phyloP scores from a whole-genome alignment of 2,329 filamentous ascomycete species.

The Cladophialophora chaetospira region DNA sequence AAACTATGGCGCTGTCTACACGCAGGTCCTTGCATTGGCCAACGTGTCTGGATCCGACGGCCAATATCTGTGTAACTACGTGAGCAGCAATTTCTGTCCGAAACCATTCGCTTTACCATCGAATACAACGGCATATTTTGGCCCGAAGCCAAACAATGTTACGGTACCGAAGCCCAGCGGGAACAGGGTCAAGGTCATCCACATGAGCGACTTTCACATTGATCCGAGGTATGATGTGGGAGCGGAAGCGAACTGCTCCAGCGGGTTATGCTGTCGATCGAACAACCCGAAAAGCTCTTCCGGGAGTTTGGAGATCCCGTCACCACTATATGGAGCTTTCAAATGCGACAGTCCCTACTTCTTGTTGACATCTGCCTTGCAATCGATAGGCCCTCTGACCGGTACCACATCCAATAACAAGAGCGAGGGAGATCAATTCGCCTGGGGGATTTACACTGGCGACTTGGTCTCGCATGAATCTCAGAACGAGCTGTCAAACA shows the following conservation, averaged over 20 bases:
- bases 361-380: conserved; percentile 57
- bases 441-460: conserved; percentile 60
- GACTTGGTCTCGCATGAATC: conserved; percentile 60
- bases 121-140: conserved; percentile 53
- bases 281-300: conserved; percentile 39
- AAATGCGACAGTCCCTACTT: conserved; percentile 62
- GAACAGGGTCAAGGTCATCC: conserved; percentile 57
- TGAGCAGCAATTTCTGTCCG: conserved; percentile 53
- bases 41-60: conserved; percentile 59
- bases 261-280: conserved; percentile 55
- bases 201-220: conserved; percentile 59
- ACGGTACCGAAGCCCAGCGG: conserved; percentile 53
- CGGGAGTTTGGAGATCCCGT: conserved; percentile 46
- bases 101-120: conserved; percentile 48
- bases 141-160: conserved; percentile 54
- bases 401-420: conserved; percentile 52
- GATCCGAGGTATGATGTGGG: conserved; percentile 57
- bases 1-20: conserved; percentile 59
- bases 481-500: conserved; percentile 53
- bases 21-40: conserved; percentile 57
- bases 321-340: conserved; percentile 58
- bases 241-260: conserved; percentile 57
- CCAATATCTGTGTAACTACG: conserved; percentile 57
- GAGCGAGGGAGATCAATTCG: conserved; percentile 45
- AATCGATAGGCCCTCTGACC: conserved; percentile 59